Evolutionary conservation across 352 stramenopile genomes (phyloP).

Genomic region (Pythium plurisporium): DNA sequence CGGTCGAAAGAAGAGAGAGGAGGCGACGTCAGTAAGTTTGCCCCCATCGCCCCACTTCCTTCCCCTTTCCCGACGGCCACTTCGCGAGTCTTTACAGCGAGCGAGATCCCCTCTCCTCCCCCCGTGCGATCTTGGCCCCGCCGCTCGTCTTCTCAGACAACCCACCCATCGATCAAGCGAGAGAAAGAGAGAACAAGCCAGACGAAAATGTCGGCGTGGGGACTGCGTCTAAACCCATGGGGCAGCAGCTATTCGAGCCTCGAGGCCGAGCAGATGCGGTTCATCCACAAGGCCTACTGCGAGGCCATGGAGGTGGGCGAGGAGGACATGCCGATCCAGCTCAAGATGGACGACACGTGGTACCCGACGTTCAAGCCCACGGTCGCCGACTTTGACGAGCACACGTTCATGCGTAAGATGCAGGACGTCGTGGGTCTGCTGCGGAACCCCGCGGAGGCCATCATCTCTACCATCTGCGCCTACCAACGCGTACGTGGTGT

Average conservation of each 20-base stretch:
- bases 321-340: slow-evolving; percentile 73
- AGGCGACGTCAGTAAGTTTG: slow-evolving; percentile 15
- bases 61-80: background rate
- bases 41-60: slow-evolving; percentile 3
- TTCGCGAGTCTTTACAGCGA: background rate
- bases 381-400: slow-evolving; percentile 80
- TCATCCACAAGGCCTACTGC: slow-evolving; percentile 82
- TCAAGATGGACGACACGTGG: slow-evolving; percentile 85
- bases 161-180: background rate
- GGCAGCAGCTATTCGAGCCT: slow-evolving; percentile 81
- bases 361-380: slow-evolving; percentile 71
- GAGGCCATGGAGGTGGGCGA: slow-evolving; percentile 80
- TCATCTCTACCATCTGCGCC: slow-evolving; percentile 84
- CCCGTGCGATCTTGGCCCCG: background rate
- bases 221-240: slow-evolving; percentile 79
- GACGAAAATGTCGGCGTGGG: slow-evolving; percentile 67
- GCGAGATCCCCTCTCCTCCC: background rate
- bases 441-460: slow-evolving; percentile 73
- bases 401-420: slow-evolving; percentile 88
- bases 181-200: background rate
- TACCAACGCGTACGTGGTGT: slow-evolving; percentile 49
- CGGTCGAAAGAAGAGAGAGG: slow-evolving; percentile 14
- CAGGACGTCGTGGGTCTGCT: slow-evolving; percentile 77
- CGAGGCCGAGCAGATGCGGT: slow-evolving; percentile 82
- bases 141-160: background rate